A percentile compares a stretch with the other conserved stretches of the same genome.
Evolutionary conservation across 768 basidiomycete genomes (phyloP).

Genomic region (Suillus tomentosus): DNA sequence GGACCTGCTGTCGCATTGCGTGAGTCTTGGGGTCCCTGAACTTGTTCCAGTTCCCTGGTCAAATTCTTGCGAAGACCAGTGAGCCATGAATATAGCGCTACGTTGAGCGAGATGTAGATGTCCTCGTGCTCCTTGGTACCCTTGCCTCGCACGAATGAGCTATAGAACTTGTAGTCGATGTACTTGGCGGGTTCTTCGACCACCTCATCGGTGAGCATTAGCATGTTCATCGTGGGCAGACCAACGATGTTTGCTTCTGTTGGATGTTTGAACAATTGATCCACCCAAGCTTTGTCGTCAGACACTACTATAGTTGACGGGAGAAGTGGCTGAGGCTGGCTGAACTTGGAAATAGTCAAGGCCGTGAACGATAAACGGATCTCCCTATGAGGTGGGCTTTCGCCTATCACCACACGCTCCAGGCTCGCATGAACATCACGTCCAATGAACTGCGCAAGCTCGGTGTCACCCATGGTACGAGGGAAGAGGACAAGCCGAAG

Average conservation of each 20-base stretch:
- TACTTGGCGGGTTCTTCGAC: conserved; percentile 39
- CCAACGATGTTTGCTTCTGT: conserved; percentile 76
- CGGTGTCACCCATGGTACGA: conserved; percentile 74
- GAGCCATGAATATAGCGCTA: conserved; percentile 80
- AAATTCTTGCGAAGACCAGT: conserved; percentile 76
- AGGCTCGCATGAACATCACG: conserved; percentile 69
- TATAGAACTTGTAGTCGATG: conserved; percentile 72
- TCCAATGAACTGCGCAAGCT: conserved; percentile 76
- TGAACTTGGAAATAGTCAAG: conserved; percentile 75
- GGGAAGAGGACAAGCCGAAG: conserved; percentile 78
- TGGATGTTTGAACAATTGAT: conserved; percentile 57
- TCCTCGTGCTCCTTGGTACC: conserved; percentile 63
- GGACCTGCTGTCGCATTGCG: conserved; percentile 40
- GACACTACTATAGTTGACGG: conserved; percentile 38
- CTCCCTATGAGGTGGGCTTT: conserved; percentile 56
- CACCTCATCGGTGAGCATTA: conserved; percentile 73
- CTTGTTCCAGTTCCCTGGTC: conserved; percentile 77
- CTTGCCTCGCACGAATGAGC: conserved; percentile 58
- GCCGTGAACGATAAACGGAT: conserved; percentile 72
- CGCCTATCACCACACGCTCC: conserved; percentile 59
- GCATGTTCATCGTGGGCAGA: conserved; percentile 79
- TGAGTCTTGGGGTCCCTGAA: conserved; percentile 57
- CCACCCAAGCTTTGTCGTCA: conserved; percentile 61
- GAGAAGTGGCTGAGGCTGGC: conserved; percentile 56
- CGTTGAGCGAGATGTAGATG: conserved; percentile 85